Base-by-base conservation (phyloP, 2,329 filamentous ascomycete genomes). In the Scedosporium boydii region DNA sequence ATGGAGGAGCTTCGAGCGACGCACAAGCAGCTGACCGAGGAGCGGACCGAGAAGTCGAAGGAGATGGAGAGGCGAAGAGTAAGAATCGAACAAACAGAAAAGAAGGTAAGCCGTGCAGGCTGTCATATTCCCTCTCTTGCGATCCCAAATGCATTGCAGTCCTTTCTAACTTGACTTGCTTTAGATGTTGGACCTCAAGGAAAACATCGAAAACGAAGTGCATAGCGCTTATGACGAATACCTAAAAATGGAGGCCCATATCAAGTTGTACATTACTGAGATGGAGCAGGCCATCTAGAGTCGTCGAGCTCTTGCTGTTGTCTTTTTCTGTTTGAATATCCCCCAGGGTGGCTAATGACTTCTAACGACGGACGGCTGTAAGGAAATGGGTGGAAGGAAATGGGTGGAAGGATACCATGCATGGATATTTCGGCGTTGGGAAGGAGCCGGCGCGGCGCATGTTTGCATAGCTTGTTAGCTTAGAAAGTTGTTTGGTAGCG, bases 71-170 rank as follows among this genome's bases (percentile, higher is more conserved):
- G 89, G 71, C 82, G 93, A 69, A 86, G 90, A 68, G 91, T 97
- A n/a, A 82, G 93, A 64, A 98, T 99, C 66, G 95, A 99, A 76
- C 92, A 97, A 78, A 96, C 91, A 7, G 93, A 98, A 82, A 98
- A 98, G 79, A 98, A 98, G 90, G 92, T 92, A 79, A 69, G 79
- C 71, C 61, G 67, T 63, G 29, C 64, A 6, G 14, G 18, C 38
- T 6, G 42, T 59, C 59, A 41, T 51, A 29, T 16, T 55, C 27
- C 63, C 58, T 63, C 18, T 46, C 38, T 59, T 44, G 34, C 26
- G 5, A 46, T 18, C 4, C 27, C 27, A 29, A 29, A n/a, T 12
- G n/a, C 51, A 38, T 38, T 38, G 9, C 34, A 14, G 3, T 14
- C 53, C n/a, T 57, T 65, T 62, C 74, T 64, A 69, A 66, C 71